Base-by-base conservation (phyloP, 148 eudicot genomes). In the Rhododendron vialii region DNA sequence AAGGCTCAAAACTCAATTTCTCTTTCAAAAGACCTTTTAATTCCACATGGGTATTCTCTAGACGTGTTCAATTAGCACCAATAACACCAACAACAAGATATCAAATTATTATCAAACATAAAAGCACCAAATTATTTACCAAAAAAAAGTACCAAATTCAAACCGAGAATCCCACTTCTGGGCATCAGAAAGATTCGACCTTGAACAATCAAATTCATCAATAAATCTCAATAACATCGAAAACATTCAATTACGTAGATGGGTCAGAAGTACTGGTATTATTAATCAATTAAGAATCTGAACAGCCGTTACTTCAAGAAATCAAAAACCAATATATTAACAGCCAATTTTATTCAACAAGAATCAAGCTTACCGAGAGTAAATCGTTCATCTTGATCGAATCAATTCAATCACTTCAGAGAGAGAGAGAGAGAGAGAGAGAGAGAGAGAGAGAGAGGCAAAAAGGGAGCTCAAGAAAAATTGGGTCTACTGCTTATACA, bases 361-460 rank as follows among this genome's bases (percentile, higher is more conserved):
- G 61, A 78, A 87, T 80, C 48, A 73, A 65, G 65, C 78, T 81
- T 82, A 90, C 91, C 87, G 91, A 82, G 53, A 90, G 88, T 47
- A 90, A 84, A 80, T 90, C 90, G 86, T 90, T 90, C 91, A 90
- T 90, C 81, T 86, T 63, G 90, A 89, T 80, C 78, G 48, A 35
- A 80, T 57, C 48, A 30, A 79, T 33, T n/a, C 26, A 33, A 8
- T 24, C 3, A 63, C 28, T 2, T 24, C 17, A 67, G n/a, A 81
- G n/a, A 81, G 78, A 85, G 36, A 82, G 71, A 57, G 84, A 85
- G 26, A 26, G 83, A 43, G 75, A 28, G 71, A 17, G 69, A 38
- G 69, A 83, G 76, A 82, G 51, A 36, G n/a, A 33, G 20, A 57
- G 26, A 5, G 69, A 33, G 7, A 81, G 24, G 18, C 2, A 74